Conservation (phyloP, 163 green algal species). For the Volvox carteri region DNA sequence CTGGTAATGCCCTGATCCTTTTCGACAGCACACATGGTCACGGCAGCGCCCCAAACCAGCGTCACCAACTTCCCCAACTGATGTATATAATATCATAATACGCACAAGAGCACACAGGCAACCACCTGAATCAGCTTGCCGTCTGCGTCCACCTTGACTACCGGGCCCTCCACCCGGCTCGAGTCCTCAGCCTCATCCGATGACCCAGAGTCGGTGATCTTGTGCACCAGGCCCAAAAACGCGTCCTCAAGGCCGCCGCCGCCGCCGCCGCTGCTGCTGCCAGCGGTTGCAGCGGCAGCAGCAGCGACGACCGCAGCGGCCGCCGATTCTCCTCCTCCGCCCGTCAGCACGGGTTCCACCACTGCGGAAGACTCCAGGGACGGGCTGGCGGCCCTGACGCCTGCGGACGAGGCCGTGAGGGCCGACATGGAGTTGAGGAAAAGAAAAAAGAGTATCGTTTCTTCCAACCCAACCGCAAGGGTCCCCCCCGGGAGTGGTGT, state of each 20-base stretch:
- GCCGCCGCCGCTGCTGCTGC: neutral
- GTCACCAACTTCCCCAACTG: too few relatives aligned
- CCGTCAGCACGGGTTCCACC: neutral
- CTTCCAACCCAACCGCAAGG: too few relatives aligned
- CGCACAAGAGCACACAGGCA: too few relatives aligned
- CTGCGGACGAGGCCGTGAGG: neutral
- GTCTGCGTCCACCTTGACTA: conserved; percentile 41
- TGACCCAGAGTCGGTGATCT: neutral
- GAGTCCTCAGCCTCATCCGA: neutral
- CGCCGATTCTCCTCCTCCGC: neutral
- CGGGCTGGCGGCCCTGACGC: neutral
- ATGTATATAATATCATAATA: too few relatives aligned
- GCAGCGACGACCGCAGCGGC: neutral
- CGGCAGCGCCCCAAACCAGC: too few relatives aligned
- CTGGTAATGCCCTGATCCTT: too few relatives aligned
- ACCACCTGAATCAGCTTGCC: conserved; percentile 50
- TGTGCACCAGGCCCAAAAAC: conserved; percentile 26
- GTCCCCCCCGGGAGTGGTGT: too few relatives aligned
- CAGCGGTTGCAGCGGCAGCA: neutral
- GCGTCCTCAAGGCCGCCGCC: neutral
- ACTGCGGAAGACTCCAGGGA: neutral
- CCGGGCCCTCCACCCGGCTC: conserved; percentile 19
- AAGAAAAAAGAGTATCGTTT: too few relatives aligned
- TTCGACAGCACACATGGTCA: too few relatives aligned
- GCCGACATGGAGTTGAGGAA: too few relatives aligned